Evolutionary conservation across 1,284 basidiomycete species (phyloP), one percentile per base, ranked within the genome.

Genomic region (Sanghuangporus sanghuang): DNA sequence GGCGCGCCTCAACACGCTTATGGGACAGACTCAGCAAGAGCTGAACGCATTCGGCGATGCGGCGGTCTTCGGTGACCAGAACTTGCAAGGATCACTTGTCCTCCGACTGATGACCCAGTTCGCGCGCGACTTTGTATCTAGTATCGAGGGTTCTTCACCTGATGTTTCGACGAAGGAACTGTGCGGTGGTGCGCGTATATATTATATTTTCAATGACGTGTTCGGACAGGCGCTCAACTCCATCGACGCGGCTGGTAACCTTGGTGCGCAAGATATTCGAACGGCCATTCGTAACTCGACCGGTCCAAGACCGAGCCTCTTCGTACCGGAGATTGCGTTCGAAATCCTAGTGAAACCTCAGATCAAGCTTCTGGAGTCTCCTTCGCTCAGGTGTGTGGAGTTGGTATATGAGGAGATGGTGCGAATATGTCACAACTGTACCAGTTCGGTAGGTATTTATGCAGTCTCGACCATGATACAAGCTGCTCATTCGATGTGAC

Each of bases 181-280:
- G 8, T 98, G 93, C 35, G 97, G 97, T 50, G 97, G 97, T 62
- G 97, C 97, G 9, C 85, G 97, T 62, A 95, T 99, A 75, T 99
- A 98, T 78, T 98, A 98, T 79, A 98, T 99, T 75, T 99, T 99
- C 85, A 95, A 98, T 73, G 97, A 99, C 71, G 88, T 99, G 57
- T 99, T 99, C 72, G 97, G 97, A 5, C 84, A 91, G 61, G 96
- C 96, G 0, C 85, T 99, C 7, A 84, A 87, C 66, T 91, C 87
- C 14, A 94, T 99, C 73, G 93, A 98, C 71, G 89, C 96, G 0
- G 95, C 94, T 18, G 83, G 88, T 59, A 96, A 96, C 73, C 82
- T 99, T 63, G 94, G 95, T 61, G 88, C 92, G 65, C 90, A 94
- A 71, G 97, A 99, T 75, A 98, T 99, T 73, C 87, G 96, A 46